Base-by-base conservation (phyloP, 73 alveolate genomes). In the Paramecium octaurelia region DNA sequence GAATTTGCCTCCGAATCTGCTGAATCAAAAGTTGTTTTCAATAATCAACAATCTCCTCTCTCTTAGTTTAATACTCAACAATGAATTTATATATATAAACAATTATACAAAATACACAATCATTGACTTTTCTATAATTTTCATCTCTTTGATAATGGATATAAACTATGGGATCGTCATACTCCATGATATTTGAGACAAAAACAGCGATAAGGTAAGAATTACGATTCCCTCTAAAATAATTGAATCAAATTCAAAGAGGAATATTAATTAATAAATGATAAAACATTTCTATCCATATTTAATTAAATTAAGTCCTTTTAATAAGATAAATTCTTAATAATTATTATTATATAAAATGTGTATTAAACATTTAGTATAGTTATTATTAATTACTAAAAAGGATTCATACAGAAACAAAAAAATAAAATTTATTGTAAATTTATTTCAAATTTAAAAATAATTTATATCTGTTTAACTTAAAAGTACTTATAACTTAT, bases 11-110 rank as follows among this genome's bases (percentile, higher is more conserved):
- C 59, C 3, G 87, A 36, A 11, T 34, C 57, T 36, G 58, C 87
- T 29, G 84, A 73, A 21, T 8, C 87, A 31, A 73, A 36, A 73
- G n/a, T 73, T 36, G 87, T 40, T 31, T 36, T 73, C 87, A 36
- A 36, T 36, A 73, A 73, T 40, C 46, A 64, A 64, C 87, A 73
- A 73, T 73, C 87, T 73, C 87, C 59, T 73, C 59, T 73, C 87
- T 73, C 87, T 73, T 73, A 73, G 87, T 73, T 73, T 73, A 40
- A 73, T 73, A 64, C 84, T 64, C 84, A 64, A 34, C 84, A 64
- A 64, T 64, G 84, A 64, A 31, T 64, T 27, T 64, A 64, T 27
- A 64, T 18, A 54, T 1, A 54, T 54, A 50, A 50, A 16, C 68
- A 50, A 50, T 12, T 50, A 54, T 54, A 54, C 35, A 54, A 54